phyloP scores from a whole-genome alignment of 2,329 filamentous ascomycete genomes.

The Pseudofabraea citricarpa region DNA sequence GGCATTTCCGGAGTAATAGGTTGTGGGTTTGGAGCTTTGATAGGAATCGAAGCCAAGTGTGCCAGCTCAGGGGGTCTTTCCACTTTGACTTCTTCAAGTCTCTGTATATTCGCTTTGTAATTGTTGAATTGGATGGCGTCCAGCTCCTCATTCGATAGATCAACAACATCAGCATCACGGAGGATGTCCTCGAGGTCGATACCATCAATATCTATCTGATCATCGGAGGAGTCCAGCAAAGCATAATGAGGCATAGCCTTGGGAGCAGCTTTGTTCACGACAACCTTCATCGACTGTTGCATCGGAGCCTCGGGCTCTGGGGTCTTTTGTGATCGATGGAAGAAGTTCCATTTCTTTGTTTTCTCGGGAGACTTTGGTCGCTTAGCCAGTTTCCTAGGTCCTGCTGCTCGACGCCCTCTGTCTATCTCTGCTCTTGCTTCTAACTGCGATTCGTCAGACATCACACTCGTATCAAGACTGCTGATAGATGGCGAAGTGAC shows the following conservation, averaged over 20 bases:
- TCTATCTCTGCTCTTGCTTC: constrained; percentile 35
- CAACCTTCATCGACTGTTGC: constrained; percentile 44
- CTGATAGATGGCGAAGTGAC: constrained; percentile 44
- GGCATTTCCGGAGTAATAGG: constrained; percentile 13
- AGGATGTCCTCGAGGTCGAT: constrained; percentile 42
- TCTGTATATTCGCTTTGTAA: constrained; percentile 19
- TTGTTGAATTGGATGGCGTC: constrained; percentile 24
- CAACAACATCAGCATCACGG: constrained; percentile 38
- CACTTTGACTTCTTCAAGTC: constrained; percentile 14
- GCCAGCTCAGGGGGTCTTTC: constrained; percentile 3
- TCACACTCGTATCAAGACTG: constrained; percentile 51
- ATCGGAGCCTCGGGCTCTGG: constrained; percentile 5
- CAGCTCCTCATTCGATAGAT: constrained; percentile 23
- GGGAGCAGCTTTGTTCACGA: constrained; percentile 32
- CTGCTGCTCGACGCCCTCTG: constrained; percentile 15
- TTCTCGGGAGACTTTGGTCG: constrained; percentile 39
- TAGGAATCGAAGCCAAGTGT: constrained; percentile 3
- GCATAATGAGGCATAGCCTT: constrained; percentile 56
- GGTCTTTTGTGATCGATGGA: constrained; percentile 45
- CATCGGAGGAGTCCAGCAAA: constrained; percentile 55
- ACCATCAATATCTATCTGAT: constrained; percentile 21
- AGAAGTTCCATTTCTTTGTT: constrained; percentile 57
- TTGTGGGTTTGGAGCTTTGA: constrained; percentile 17
- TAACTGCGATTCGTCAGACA: constrained; percentile 49
- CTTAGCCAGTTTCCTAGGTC: constrained; percentile 51